A percentile compares a stretch with the other conserved stretches of the same genome.
Conservation (phyloP, 106 monocot genomes). For the Dendrobium chrysotoxum region DNA sequence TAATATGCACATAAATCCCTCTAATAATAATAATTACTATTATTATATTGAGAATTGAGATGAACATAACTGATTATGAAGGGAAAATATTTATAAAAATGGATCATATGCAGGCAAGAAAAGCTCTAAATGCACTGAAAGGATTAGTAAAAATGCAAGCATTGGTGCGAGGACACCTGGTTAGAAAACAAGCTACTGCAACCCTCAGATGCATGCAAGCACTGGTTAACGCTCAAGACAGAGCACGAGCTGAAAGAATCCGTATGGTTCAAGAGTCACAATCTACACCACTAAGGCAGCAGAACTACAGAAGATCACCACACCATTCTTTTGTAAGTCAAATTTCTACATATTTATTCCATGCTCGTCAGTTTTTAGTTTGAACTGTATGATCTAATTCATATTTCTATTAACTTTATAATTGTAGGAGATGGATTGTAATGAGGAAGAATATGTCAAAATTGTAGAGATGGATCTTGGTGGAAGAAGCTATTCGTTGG, state of each 20-base stretch:
- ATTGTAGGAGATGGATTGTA: conserved; percentile 46
- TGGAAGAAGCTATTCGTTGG: conserved; percentile 32
- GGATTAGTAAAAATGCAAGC: conserved; percentile 72
- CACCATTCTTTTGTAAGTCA: conserved; percentile 40
- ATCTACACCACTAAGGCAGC: conserved; percentile 5
- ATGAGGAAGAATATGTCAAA: conserved; percentile 42
- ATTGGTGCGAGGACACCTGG: conserved; percentile 56
- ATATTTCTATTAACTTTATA: not conserved
- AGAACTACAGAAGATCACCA: conserved; percentile 26
- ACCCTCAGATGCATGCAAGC: conserved; percentile 50
- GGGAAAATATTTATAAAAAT: too few species aligned
- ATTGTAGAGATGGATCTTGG: conserved; percentile 61
- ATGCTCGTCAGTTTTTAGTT: not conserved
- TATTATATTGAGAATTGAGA: too few species aligned
- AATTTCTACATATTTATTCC: not conserved
- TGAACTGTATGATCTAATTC: not conserved
- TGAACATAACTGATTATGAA: too few species aligned
- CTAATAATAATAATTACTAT: too few species aligned
- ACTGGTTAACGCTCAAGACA: conserved; percentile 35
- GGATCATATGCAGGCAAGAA: conserved; percentile 45
- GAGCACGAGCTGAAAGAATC: conserved; percentile 32
- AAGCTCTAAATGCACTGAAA: conserved; percentile 55
- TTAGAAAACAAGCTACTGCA: conserved; percentile 44
- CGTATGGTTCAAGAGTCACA: conserved; percentile 20
- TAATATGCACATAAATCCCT: too few species aligned